A percentile compares a stretch with the other conserved stretches of the same genome.
phyloP scores from a whole-genome alignment of 495 filamentous ascomycete genomes.

The Jackrogersella minutella region DNA sequence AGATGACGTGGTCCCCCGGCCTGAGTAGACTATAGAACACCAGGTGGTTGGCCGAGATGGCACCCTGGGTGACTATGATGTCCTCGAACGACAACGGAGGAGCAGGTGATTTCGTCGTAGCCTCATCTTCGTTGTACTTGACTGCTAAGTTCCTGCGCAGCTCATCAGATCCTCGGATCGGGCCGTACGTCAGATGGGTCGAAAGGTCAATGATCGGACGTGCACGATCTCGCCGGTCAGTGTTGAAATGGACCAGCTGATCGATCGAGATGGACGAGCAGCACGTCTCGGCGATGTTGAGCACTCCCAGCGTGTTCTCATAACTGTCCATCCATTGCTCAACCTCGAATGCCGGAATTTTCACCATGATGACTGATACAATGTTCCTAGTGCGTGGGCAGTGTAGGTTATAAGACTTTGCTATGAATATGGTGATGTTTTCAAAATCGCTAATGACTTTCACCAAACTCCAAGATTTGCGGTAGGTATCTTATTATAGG shows the following conservation, averaged over 20 bases:
- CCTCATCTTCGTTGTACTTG: slow-evolving; percentile 64
- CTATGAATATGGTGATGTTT: too few species aligned
- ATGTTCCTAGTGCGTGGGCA: background rate
- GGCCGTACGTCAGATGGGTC: slow-evolving; percentile 71
- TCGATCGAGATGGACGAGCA: slow-evolving; percentile 80
- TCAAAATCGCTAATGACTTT: too few species aligned
- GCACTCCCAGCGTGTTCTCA: slow-evolving; percentile 71
- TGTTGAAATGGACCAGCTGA: slow-evolving; percentile 69
- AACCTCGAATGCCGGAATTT: slow-evolving; percentile 75
- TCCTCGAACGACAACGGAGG: slow-evolving; percentile 62
- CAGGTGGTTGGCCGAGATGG: slow-evolving; percentile 85
- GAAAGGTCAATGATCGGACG: slow-evolving; percentile 48
- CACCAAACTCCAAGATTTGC: too few species aligned
- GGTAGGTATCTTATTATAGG: background rate
- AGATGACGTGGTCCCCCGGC: slow-evolving; percentile 87
- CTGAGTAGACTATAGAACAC: slow-evolving; percentile 77
- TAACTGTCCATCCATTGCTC: slow-evolving; percentile 96
- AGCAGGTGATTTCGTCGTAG: slow-evolving; percentile 43
- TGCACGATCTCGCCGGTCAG: slow-evolving; percentile 50
- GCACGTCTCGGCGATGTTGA: slow-evolving; percentile 91
- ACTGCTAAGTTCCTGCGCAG: slow-evolving; percentile 69
- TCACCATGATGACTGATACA: slow-evolving; percentile 63
- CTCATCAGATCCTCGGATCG: slow-evolving; percentile 72
- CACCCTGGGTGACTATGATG: slow-evolving; percentile 80
- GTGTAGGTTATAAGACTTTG: too few species aligned